A percentile compares a stretch with the other conserved stretches of the same genome.
These are phyloP conservation scores for Plasmodium berghei DNA, from an alignment of 169 alveolate species.

Conservation along the genomic window DNA sequence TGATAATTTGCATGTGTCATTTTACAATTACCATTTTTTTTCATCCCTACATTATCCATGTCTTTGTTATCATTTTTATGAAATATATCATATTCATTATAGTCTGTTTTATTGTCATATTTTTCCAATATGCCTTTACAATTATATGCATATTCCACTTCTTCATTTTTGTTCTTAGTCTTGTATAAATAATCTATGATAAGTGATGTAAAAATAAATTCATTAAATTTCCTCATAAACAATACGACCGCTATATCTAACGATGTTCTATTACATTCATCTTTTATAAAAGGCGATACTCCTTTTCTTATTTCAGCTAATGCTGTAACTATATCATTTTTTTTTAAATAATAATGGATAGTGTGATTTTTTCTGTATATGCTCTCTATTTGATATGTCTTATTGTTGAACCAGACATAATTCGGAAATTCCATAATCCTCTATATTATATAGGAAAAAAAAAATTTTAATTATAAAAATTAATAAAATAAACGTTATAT, in stretches of 20 bases:
- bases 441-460: neutral
- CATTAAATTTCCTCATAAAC: constrained; percentile 61
- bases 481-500: too few species aligned
- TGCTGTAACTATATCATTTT: constrained; percentile 80
- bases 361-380: constrained; percentile 77
- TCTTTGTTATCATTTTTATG: neutral
- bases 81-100: neutral
- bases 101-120: neutral
- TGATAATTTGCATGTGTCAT: too few species aligned
- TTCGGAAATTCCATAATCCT: constrained; percentile 1
- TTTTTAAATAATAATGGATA: constrained; percentile 78
- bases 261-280: constrained; percentile 79
- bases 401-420: constrained; percentile 10
- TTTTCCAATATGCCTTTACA: neutral
- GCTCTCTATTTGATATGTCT: constrained; percentile 27
- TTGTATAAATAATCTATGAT: constrained; percentile 41
- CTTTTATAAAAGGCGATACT: constrained; percentile 78
- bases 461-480: too few species aligned
- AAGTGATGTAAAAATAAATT: constrained; percentile 49
- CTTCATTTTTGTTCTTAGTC: neutral
- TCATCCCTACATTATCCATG: neutral
- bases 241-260: constrained; percentile 73
- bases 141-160: neutral
- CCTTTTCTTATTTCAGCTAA: constrained; percentile 79
- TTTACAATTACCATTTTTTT: neutral